Evolutionary conservation across 1,284 basidiomycete species (phyloP).

Genomic region (Naganishia sp.): DNA sequence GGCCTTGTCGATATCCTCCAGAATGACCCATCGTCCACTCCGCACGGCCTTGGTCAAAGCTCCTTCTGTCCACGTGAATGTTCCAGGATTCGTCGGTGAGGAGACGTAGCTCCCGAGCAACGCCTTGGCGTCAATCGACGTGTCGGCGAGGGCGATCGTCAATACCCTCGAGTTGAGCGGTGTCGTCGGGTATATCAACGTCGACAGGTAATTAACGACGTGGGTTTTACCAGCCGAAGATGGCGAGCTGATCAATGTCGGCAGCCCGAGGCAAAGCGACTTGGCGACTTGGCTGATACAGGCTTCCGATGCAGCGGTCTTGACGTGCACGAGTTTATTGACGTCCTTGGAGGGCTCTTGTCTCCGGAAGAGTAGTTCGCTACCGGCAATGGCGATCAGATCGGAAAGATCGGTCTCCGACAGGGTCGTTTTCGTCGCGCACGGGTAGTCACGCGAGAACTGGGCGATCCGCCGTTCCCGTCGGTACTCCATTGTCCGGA

Average conservation of each 20-base stretch:
- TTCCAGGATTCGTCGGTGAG: constrained; percentile 78
- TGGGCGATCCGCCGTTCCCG: neutral
- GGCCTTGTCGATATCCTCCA: constrained; percentile 89
- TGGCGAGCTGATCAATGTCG: constrained; percentile 80
- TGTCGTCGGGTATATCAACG: constrained; percentile 56
- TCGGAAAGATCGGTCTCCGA: constrained; percentile 10
- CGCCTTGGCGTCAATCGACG: constrained; percentile 90
- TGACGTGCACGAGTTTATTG: constrained; percentile 58
- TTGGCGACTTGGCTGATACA: constrained; percentile 68
- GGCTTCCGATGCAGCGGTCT: constrained; percentile 64
- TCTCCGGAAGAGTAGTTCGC: constrained; percentile 7
- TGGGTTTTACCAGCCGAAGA: constrained; percentile 90
- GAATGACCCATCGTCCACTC: constrained; percentile 89
- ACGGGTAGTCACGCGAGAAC: neutral
- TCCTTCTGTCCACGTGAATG: constrained; percentile 96
- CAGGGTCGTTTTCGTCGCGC: constrained; percentile 6
- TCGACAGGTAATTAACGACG: constrained; percentile 74
- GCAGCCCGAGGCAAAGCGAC: constrained; percentile 68
- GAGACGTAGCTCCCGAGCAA: constrained; percentile 93
- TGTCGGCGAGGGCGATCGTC: constrained; percentile 87
- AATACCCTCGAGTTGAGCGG: constrained; percentile 66
- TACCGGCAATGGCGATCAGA: constrained; percentile 12
- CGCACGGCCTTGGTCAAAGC: constrained; percentile 86
- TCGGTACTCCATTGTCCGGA: constrained; percentile 20
- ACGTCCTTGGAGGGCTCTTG: constrained; percentile 32